Evolutionary conservation across 2,329 filamentous ascomycete genomes (phyloP), one percentile per base, ranked within the genome.

Genomic region (Cladosporium colombiae): DNA sequence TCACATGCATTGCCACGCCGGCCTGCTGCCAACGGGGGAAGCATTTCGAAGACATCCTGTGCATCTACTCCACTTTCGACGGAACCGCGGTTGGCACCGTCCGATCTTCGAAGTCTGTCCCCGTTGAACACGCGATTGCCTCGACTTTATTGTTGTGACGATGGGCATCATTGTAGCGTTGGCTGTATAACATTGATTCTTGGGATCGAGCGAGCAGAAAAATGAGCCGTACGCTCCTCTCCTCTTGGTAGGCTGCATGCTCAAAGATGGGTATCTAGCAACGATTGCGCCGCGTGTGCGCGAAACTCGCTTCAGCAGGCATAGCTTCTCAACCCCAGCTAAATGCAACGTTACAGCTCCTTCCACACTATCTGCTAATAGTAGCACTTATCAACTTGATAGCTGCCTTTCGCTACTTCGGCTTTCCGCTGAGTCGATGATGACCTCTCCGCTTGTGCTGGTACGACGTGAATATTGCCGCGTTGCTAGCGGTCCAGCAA

Each of bases 51-150:
- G 53, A 57, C 14, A 33, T 35, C 7, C 16, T 14, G 33, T 57
- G 31, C 52, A 55, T 35, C 1, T 35, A 35, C 55, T 57, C 55
- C 52, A 55, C 52, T 31, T 55, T 10, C 14, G 18, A 55, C 52
- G 52, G 52, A 55, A 16, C 52, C 52, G 52, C 52, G 52, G 52
- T 33, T 55, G 52, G 52, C 52, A 27, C 49, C 49, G 49, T 52
- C 23, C 49, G 49, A 52, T 52, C 49, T 52, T 33, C 25, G 52
- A 55, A 55, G 29, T 55, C 31, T 55, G 52, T 55, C 21, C 6
- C 31, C 29, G 29, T 33, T 55, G 52, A 33, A 29, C 52, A 55
- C 52, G 52, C 52, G 52, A 55, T 29, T 55, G 3, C 29, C 1
- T 33, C 18, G 3, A 46, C 10, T 46, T 46, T 21, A 8, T 44